Evolutionary conservation across 2,329 filamentous ascomycete species (phyloP), one percentile per base, ranked within the genome.

Genomic region (Tolypocladium cylindrosporum): DNA sequence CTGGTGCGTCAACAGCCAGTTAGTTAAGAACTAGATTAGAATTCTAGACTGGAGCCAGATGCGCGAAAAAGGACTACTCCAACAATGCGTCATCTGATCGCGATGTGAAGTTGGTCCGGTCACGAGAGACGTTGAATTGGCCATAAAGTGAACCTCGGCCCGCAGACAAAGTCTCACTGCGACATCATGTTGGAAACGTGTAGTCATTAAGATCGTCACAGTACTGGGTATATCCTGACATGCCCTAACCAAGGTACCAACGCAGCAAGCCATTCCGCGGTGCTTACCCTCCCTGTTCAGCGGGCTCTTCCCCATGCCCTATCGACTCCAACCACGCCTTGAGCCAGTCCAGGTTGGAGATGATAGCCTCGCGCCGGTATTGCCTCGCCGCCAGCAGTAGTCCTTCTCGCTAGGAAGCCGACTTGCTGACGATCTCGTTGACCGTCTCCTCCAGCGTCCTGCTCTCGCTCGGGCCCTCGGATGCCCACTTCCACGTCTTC

Each of bases 401-500:
- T 10, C 27, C 36, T 27, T 53, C 54, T 55, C 57, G 51, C 62
- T 68, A 66, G 40, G 62, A 61, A 39, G 60, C 40, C 21, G 55
- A 52, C 55, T 62, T 63, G 37, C 54, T 57, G 57, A 63, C 57
- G 27, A 63, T 60, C 1, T 43, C 55, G 40, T 57, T 54, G 40
- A 72, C 62, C 24, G 69, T 53, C 1, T 65, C 61, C 11, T 70
- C 62, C 19, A 69, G 57, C 19, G 61, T 58, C 2, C 57, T 45
- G 13, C 52, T 34, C 50, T 68, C 64, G 55, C 62, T 56, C 16
- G 61, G 59, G 0, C 61, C 58, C 1, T 19, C 19, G 8, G 40
- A 54, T 3, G 65, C 61, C 72, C 72, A 75, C 7, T 58, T 62
- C 71, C 72, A 74, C 11, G 61, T 63, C 50, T 60, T 63, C 24